phyloP scores from a whole-genome alignment of 2,329 filamentous ascomycete genomes.

The Dactylella cylindrospora region DNA sequence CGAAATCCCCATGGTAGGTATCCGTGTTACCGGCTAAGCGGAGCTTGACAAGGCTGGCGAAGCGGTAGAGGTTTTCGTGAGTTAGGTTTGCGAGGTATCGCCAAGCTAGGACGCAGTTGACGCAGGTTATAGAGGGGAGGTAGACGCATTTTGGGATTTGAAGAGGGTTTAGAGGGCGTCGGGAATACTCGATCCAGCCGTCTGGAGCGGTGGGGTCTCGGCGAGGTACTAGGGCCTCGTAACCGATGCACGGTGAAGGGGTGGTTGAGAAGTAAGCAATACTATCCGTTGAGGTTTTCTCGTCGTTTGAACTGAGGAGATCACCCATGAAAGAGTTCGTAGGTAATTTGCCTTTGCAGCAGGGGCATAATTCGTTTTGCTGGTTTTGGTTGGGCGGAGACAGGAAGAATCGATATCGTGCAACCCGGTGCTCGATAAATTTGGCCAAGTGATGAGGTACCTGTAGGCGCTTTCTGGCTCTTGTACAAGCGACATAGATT shows the following conservation, averaged over 20 bases:
- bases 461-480: slow-evolving; percentile 35
- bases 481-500: slow-evolving; percentile 38
- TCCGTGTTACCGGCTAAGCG: slow-evolving; percentile 9
- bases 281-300: neutral
- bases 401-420: slow-evolving; percentile 29
- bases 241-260: slow-evolving; percentile 30
- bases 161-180: slow-evolving; percentile 9
- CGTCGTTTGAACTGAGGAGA: neutral
- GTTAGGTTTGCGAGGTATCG: slow-evolving; percentile 16
- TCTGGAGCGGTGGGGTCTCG: slow-evolving; percentile 11
- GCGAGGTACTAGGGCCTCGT: slow-evolving; percentile 18
- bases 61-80: slow-evolving; percentile 31
- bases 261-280: slow-evolving; percentile 11
- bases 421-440: slow-evolving; percentile 12
- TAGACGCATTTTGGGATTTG: slow-evolving; percentile 28
- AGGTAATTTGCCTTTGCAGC: slow-evolving; percentile 22
- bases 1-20: slow-evolving; percentile 14
- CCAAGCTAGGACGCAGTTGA: slow-evolving; percentile 35
- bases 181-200: slow-evolving; percentile 23
- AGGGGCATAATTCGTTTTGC: slow-evolving; percentile 5
- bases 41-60: slow-evolving; percentile 22
- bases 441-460: slow-evolving; percentile 13
- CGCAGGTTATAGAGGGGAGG: slow-evolving; percentile 16
- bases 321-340: slow-evolving; percentile 23
- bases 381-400: slow-evolving; percentile 5